phyloP scores from a whole-genome alignment of 169 alveolate species.

The Plasmodium gonderi region DNA sequence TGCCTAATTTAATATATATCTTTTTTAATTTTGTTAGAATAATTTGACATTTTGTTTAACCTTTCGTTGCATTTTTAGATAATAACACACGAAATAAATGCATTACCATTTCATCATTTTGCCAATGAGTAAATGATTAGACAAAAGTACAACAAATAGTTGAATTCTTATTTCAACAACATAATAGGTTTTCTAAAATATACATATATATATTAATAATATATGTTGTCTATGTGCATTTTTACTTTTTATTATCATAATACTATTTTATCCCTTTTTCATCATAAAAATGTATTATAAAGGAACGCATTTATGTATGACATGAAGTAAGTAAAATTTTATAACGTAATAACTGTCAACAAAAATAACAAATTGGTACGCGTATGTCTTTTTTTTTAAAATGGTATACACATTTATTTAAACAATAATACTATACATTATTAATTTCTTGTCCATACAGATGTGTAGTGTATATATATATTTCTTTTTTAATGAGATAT shows the following conservation, averaged over 20 bases:
- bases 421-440: not conserved
- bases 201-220: not conserved
- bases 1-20: not conserved
- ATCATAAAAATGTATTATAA: not conserved
- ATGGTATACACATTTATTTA: not conserved
- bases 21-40: not conserved
- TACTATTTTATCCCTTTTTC: not conserved
- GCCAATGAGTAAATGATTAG: not conserved
- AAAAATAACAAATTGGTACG: not conserved
- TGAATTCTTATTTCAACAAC: not conserved
- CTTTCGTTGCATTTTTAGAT: not conserved
- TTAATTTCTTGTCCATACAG: not conserved
- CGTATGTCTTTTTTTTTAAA: not conserved
- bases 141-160: not conserved
- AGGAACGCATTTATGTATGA: not conserved
- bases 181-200: too few relatives aligned
- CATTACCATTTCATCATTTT: not conserved
- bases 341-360: not conserved
- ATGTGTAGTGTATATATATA: not conserved
- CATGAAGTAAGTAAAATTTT: not conserved
- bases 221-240: not conserved
- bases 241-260: not conserved
- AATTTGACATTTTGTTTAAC: not conserved
- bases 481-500: not conserved
- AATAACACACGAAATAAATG: too few relatives aligned